Evolutionary conservation across 148 eudicot genomes (phyloP), one percentile per base, ranked within the genome.

Genomic region (Simmondsia chinensis): DNA sequence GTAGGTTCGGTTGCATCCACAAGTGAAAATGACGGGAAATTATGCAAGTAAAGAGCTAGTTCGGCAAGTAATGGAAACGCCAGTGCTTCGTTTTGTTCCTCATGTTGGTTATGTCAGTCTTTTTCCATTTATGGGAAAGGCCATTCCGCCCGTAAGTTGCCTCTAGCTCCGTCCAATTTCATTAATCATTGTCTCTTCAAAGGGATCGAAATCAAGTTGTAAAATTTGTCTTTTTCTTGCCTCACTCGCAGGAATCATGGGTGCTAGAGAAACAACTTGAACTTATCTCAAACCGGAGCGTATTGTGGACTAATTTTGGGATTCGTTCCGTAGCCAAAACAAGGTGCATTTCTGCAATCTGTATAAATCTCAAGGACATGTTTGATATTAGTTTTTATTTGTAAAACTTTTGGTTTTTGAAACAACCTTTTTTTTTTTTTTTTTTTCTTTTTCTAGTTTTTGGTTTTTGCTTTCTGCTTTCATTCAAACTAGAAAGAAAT

Each of bases 21-120:
- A 60, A 56, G 66, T 81, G 57, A 84, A 49, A 61, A 46, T 51
- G 52, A 69, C 40, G 55, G 75, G 70, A 32, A 65, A 74, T 52
- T 52, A 78, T 43, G 78, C 76, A 18, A 75, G 37, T 44, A 76
- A 75, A 61, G 93, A 89, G 76, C 74, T 81, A 39, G 67, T 84
- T 18, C 69, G 88, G 30, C 88, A 85, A 67, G 94, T 82, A 37
- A 56, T 62, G 12, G 93, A 82, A 70, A 48, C 43, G 48, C 97
- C 97, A 18, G 66, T 40, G 54, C 63, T 82, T 55, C 80, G 74
- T 40, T 65, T 91, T 52, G 94, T 85, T 66, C 97, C 97, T 52
- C 97, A 91, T 55, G 40, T 85, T 63, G 97, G 97, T 64, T 91
- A 91, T 57, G 83, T 85, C 38, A 76, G 94, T 75, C 79, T 91